A percentile compares a stretch with the other conserved stretches of the same genome.
Conservation (phyloP, 768 basidiomycete genomes). For the Trametes cinnabarina region DNA sequence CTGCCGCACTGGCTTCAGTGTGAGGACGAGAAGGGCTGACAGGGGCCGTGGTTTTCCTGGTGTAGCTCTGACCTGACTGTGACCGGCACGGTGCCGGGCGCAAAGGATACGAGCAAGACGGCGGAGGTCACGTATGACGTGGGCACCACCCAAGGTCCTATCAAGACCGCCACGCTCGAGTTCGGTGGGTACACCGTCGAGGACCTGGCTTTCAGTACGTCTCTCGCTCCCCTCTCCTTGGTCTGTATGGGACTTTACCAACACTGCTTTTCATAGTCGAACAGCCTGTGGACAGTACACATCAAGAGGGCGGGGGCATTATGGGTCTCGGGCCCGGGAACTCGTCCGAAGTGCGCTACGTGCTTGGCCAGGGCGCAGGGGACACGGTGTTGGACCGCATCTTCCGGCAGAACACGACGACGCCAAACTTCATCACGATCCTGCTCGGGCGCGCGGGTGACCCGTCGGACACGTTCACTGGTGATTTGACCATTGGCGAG, state of each 20-base stretch:
- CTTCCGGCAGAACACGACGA: constrained; percentile 31
- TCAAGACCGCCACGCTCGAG: constrained; percentile 28
- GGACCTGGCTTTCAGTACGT: constrained; percentile 30
- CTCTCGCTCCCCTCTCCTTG: neutral
- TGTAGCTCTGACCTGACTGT: constrained; percentile 33
- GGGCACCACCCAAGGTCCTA: constrained; percentile 24
- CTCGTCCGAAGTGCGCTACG: constrained; percentile 22
- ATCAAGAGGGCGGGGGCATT: constrained; percentile 26
- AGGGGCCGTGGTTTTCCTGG: neutral
- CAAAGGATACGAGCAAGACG: constrained; percentile 27
- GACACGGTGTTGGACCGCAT: constrained; percentile 33
- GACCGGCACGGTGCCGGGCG: constrained; percentile 22
- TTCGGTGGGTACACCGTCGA: constrained; percentile 27
- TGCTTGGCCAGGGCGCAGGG: constrained; percentile 20
- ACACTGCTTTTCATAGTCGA: constrained; percentile 19
- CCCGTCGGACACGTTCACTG: constrained; percentile 27
- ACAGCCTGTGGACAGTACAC: constrained; percentile 22
- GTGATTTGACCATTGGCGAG: constrained; percentile 33
- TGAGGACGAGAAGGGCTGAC: neutral
- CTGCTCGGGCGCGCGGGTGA: constrained; percentile 31
- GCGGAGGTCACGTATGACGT: constrained; percentile 24
- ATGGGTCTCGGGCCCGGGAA: constrained; percentile 32
- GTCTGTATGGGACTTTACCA: constrained; percentile 40
- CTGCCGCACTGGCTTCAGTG: neutral
- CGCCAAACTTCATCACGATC: constrained; percentile 34